Conservation (phyloP, 208 protist genomes). For the Leishmania tropica region DNA sequence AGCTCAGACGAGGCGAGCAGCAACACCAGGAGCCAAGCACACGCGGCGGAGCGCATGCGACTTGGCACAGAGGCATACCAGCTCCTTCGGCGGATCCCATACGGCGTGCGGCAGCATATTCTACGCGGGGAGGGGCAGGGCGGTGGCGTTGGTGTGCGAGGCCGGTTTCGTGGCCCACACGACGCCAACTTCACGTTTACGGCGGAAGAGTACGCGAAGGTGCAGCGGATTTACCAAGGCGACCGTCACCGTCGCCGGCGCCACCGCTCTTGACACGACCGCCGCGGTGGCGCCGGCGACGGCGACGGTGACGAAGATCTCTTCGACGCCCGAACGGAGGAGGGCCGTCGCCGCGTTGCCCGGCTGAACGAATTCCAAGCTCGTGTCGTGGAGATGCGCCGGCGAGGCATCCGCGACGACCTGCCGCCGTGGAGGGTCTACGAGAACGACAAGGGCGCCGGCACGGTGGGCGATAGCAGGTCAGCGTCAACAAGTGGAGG, state of each 20-base stretch:
- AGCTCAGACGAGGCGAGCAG: not conserved
- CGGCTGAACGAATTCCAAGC: conserved; percentile 11
- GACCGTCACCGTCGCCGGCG: conserved; percentile 11
- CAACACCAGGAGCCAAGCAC: conserved; percentile 6
- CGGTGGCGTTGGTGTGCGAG: not conserved
- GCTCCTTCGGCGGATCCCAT: conserved; percentile 40
- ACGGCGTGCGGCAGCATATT: conserved; percentile 46
- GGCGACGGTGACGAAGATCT: conserved; percentile 12
- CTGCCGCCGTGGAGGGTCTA: conserved; percentile 28
- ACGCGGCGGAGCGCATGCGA: conserved; percentile 17
- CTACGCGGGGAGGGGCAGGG: conserved; percentile 9
- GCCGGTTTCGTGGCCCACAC: not conserved
- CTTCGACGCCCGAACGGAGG: conserved; percentile 30
- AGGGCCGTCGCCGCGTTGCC: conserved; percentile 25
- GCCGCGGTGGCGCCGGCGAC: not conserved
- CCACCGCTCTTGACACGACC: too few species aligned
- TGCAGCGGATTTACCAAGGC: conserved; percentile 46
- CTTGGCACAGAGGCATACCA: conserved; percentile 64
- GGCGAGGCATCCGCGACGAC: conserved; percentile 19
- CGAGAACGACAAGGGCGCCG: not conserved
- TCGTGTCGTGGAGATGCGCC: conserved; percentile 23
- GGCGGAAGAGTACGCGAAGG: conserved; percentile 45
- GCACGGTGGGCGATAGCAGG: not conserved
- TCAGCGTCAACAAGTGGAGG: not conserved
- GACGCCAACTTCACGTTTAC: conserved; percentile 30